Evolutionary conservation across 768 basidiomycete species (phyloP), one percentile per base, ranked within the genome.

Genomic region (Boletus rubescentipes): DNA sequence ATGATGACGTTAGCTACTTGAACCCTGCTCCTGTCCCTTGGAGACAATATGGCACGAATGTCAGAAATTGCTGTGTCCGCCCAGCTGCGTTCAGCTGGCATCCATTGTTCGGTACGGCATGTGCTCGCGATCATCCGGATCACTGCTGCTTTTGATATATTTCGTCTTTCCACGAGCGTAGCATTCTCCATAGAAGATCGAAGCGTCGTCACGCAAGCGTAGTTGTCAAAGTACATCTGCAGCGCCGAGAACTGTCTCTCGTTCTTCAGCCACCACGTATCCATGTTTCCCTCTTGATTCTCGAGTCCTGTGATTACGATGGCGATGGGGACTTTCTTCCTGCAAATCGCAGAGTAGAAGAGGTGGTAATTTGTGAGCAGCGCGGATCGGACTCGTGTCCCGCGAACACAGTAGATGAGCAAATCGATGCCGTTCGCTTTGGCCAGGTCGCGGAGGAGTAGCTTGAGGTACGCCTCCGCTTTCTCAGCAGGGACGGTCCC

Each of bases 221-320:
- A 64, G 11, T 58, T 68, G 20, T 66, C 55, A 7, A 75, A 75
- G 23, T 53, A 40, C 62, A 78, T 77, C 10, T 60, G 59, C 35
- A 70, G 54, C 10, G 42, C 46, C 23, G 57, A 63, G 48, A 78
- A 54, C 40, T 49, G 53, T 30, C 31, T 64, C 53, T 51, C 71
- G 73, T 60, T 61, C 31, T 31, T 23, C 40, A 53, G 15, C 72
- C 70, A 71, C 70, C 70, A 71, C 1, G 48, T 46, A 8, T 68
- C 66, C 70, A 73, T 71, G 20, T 48, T 38, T 3, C 49, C 55
- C 3, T 59, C 61, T 18, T 71, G 63, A 26, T 72, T 60, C 58
- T 76, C 77, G 3, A 77, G 66, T 32, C 76, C 74, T 2, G 75
- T 77, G 14, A 77, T 48, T 2, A 65, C 72, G 20, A 78, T 49